phyloP scores from a whole-genome alignment of 1,284 basidiomycete genomes.

The Lentinula novae-zelandiae region DNA sequence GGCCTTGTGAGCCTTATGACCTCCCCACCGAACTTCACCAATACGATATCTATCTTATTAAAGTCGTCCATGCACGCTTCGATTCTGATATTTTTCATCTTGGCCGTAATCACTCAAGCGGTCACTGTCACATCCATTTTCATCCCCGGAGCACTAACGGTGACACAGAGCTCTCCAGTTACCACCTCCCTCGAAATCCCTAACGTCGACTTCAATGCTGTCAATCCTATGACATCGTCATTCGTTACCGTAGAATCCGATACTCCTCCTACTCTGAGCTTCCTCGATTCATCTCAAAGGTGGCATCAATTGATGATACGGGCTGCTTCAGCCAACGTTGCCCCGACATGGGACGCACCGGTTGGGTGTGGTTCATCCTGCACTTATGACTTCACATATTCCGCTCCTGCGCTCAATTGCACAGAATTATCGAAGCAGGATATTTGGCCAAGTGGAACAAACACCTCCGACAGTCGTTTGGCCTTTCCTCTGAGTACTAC shows the following conservation, averaged over 20 bases:
- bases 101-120: constrained; percentile 1
- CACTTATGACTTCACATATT: neutral
- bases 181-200: neutral
- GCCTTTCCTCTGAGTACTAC: neutral
- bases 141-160: constrained; percentile 1
- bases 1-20: constrained; percentile 1
- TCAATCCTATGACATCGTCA: neutral
- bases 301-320: neutral
- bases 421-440: neutral
- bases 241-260: neutral
- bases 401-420: constrained; percentile 1
- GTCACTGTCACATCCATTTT: neutral
- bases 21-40: neutral
- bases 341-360: constrained; percentile 1
- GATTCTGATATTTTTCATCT: neutral
- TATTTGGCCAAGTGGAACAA: constrained; percentile 4
- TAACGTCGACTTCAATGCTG: constrained; percentile 1
- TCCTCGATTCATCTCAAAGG: neutral
- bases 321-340: neutral
- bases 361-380: neutral
- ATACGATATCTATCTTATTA: neutral
- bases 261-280: neutral
- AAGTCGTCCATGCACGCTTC: constrained; percentile 3
- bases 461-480: neutral
- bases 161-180: neutral